These are phyloP conservation scores for Coemansia sp. DNA, from an alignment of 192 early-diverging fungal genomes.

Conservation along the genomic window DNA sequence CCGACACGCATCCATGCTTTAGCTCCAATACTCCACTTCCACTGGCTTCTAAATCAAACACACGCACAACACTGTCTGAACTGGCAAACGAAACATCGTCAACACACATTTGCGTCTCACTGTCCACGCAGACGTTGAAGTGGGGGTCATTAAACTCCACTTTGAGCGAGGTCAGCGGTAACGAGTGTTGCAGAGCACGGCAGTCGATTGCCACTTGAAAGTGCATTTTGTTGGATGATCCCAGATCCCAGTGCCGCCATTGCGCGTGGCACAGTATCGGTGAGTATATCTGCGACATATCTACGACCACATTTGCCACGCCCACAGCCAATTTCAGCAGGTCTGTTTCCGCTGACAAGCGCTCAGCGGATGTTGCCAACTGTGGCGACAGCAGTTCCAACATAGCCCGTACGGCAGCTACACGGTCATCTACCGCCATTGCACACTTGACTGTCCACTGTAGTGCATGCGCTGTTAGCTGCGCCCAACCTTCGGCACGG, in stretches of 20 bases:
- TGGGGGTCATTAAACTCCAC: conserved; percentile 27
- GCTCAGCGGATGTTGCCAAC: conserved; percentile 6
- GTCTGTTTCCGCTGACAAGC: not conserved
- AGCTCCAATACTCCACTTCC: conserved; percentile 5
- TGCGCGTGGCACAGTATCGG: conserved; percentile 46
- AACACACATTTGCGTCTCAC: not conserved
- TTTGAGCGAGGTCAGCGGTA: conserved; percentile 16
- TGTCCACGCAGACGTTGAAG: conserved; percentile 5
- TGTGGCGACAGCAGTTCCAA: conserved; percentile 32
- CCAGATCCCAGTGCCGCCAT: conserved; percentile 34
- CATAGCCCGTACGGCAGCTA: not conserved
- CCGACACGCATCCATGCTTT: conserved; percentile 4
- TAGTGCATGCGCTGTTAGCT: conserved; percentile 28
- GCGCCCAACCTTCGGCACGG: conserved; percentile 31
- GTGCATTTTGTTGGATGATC: conserved; percentile 7
- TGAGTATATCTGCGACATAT: conserved; percentile 40
- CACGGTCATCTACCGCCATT: not conserved
- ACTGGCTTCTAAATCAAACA: not conserved
- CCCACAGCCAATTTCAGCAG: not conserved
- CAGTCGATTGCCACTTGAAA: conserved; percentile 39
- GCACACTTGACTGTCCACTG: conserved; percentile 25
- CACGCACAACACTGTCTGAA: not conserved
- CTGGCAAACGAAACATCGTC: not conserved
- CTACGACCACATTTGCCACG: conserved; percentile 7
- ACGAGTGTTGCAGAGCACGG: conserved; percentile 4